Conservation (phyloP, 768 basidiomycete species). For the Fomitopsis pulvina region DNA sequence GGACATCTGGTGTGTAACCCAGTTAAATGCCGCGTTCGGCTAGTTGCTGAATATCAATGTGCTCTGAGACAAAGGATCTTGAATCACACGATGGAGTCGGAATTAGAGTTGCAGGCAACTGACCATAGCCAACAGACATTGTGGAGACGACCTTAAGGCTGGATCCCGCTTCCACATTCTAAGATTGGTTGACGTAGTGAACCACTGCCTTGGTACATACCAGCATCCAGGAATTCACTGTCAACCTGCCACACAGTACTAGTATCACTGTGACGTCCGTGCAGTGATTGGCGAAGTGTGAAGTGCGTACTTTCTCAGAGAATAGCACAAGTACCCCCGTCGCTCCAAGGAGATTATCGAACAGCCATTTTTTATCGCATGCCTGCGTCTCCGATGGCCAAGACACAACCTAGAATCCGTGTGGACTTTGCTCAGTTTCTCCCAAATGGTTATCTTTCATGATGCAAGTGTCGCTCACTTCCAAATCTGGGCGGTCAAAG, state of each 20-base stretch:
- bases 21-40: slow-evolving; percentile 58
- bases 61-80: slow-evolving; percentile 47
- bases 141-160: slow-evolving; percentile 81
- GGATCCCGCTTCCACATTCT: slow-evolving; percentile 50
- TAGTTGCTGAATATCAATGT: slow-evolving; percentile 60
- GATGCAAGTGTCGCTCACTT: slow-evolving; percentile 35
- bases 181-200: neutral
- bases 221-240: slow-evolving; percentile 60
- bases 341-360: slow-evolving; percentile 65
- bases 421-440: neutral
- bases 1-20: slow-evolving; percentile 91
- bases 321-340: slow-evolving; percentile 53
- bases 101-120: slow-evolving; percentile 13
- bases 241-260: slow-evolving; percentile 45
- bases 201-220: slow-evolving; percentile 12
- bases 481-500: slow-evolving; percentile 40
- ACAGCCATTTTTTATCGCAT: slow-evolving; percentile 63
- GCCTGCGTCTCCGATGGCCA: slow-evolving; percentile 45
- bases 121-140: slow-evolving; percentile 87
- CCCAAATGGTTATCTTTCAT: neutral
- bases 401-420: slow-evolving; percentile 32
- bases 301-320: slow-evolving; percentile 53
- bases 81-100: neutral
- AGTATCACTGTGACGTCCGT: neutral
- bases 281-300: too few relatives aligned